These are phyloP conservation scores for Erigeron canadensis DNA, from an alignment of 129 eudicot species.

Conservation along the genomic window DNA sequence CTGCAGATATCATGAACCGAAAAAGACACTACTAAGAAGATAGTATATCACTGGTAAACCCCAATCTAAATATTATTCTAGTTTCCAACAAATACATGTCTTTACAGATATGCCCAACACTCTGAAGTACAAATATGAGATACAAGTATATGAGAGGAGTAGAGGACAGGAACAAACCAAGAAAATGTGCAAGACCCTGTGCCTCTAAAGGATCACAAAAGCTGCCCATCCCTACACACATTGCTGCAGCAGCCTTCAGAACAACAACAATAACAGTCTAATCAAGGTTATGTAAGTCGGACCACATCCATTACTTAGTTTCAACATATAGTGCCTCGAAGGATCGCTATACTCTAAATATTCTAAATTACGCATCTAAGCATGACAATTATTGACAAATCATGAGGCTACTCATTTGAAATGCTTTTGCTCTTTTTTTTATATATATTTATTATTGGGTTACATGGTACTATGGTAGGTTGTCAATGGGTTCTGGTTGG, in stretches of 20 bases:
- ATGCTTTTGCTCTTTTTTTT: too few relatives aligned
- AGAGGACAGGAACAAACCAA: constrained; percentile 49
- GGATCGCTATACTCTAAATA: constrained; percentile 3
- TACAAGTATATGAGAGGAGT: too few relatives aligned
- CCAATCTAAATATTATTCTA: not conserved
- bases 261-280: constrained; percentile 12
- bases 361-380: not conserved
- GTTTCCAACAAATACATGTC: not conserved
- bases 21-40: constrained; percentile 3
- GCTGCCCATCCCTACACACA: constrained; percentile 97
- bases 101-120: not conserved
- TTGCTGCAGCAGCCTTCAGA: constrained; percentile 91
- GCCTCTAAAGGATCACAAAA: constrained; percentile 90
- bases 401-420: too few relatives aligned
- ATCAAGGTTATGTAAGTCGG: too few relatives aligned
- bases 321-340: too few relatives aligned
- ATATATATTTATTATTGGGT: too few relatives aligned
- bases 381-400: not conserved
- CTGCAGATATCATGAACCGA: constrained; percentile 7
- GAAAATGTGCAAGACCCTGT: constrained; percentile 96
- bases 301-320: constrained; percentile 1
- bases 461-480: too few relatives aligned
- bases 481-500: too few relatives aligned
- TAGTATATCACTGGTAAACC: constrained; percentile 1
- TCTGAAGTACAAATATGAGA: not conserved